Percentiles rank a stretch among this genome's conserved stretches.
phyloP scores from a whole-genome alignment of 2,329 filamentous ascomycete genomes.

The Nemania diffusa region DNA sequence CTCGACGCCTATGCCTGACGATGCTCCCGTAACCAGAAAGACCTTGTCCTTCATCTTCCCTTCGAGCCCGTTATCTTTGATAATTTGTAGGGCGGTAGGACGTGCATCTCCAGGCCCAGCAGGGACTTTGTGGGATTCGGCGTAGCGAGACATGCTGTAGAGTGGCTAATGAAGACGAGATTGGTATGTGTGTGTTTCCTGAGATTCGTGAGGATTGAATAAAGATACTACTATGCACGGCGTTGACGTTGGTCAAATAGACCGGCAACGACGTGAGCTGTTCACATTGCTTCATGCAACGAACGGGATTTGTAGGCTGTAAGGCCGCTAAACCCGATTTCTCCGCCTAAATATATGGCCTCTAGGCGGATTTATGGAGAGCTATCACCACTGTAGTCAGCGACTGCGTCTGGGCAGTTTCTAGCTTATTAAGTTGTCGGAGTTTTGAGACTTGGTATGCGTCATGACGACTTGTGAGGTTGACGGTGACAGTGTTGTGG shows the following conservation, averaged over 20 bases:
- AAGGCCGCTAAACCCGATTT: conserved; percentile 27
- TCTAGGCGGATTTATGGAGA: neutral
- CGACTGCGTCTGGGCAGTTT: no score
- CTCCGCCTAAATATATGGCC: neutral
- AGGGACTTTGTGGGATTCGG: conserved; percentile 9
- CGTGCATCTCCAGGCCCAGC: conserved; percentile 51
- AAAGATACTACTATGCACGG: neutral
- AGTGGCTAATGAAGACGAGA: neutral
- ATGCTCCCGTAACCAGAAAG: conserved; percentile 32
- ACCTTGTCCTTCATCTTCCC: conserved; percentile 52
- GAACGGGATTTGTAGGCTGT: neutral
- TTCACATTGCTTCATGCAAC: neutral
- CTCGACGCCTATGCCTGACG: conserved; percentile 32
- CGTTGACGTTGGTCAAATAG: neutral
- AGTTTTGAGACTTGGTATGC: neutral
- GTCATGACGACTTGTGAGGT: neutral
- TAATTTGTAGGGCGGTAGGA: conserved; percentile 52
- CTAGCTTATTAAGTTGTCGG: neutral
- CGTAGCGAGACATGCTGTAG: conserved; percentile 33
- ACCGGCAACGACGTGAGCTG: neutral
- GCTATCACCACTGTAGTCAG: neutral
- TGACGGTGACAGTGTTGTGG: neutral
- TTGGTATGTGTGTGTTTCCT: neutral
- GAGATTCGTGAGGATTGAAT: neutral
- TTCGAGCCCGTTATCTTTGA: conserved; percentile 48